A percentile compares a stretch with the other conserved stretches of the same genome.
phyloP scores from a whole-genome alignment of 768 basidiomycete species.

The Coprinopsis cinerea region DNA sequence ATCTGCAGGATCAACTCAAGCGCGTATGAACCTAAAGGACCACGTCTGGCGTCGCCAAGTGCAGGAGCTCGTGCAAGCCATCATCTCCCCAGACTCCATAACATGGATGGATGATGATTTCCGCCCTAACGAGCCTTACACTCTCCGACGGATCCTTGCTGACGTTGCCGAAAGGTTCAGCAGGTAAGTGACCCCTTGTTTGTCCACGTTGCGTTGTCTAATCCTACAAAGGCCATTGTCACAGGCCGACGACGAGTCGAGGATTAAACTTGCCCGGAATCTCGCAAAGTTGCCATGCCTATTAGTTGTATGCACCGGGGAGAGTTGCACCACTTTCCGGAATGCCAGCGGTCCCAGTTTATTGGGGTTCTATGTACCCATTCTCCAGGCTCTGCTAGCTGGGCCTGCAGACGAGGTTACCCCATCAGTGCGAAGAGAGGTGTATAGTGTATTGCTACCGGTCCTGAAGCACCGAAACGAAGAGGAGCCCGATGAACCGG shows the following conservation, averaged over 20 bases:
- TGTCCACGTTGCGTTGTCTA: neutral
- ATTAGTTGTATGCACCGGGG: slow-evolving; percentile 28
- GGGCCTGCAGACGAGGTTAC: slow-evolving; percentile 44
- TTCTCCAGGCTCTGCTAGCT: slow-evolving; percentile 36
- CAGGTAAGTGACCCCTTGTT: slow-evolving; percentile 28
- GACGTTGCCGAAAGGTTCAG: slow-evolving; percentile 38
- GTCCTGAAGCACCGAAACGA: slow-evolving; percentile 39
- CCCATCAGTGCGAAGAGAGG: slow-evolving; percentile 36
- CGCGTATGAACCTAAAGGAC: slow-evolving; percentile 12
- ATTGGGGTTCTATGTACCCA: slow-evolving; percentile 4
- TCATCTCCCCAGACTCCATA: slow-evolving; percentile 40
- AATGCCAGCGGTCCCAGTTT: slow-evolving; percentile 13
- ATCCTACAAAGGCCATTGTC: slow-evolving; percentile 30
- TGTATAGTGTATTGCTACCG: slow-evolving; percentile 33
- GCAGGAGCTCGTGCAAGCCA: slow-evolving; percentile 25
- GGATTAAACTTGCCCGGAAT: slow-evolving; percentile 28
- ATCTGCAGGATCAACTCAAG: slow-evolving; percentile 3
- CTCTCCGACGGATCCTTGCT: slow-evolving; percentile 38
- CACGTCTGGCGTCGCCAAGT: slow-evolving; percentile 30
- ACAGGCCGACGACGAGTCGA: slow-evolving; percentile 22
- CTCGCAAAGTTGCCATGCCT: slow-evolving; percentile 31
- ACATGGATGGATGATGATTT: slow-evolving; percentile 56
- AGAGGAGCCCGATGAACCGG: slow-evolving; percentile 24
- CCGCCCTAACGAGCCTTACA: slow-evolving; percentile 33
- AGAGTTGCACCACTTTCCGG: slow-evolving; percentile 22